phyloP scores from a whole-genome alignment of 129 eudicot species.

The Apium graveolens region DNA sequence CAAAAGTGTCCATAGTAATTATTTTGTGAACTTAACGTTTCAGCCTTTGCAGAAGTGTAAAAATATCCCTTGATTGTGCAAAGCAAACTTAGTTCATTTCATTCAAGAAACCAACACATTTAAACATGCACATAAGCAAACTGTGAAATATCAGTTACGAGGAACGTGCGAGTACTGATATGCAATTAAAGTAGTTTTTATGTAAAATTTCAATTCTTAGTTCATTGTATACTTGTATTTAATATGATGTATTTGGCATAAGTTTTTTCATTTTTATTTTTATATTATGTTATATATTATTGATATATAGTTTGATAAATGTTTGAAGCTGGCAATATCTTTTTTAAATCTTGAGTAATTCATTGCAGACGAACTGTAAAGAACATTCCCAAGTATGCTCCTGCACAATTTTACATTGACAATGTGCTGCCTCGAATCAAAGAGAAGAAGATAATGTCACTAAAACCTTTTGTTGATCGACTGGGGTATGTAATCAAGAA shows the following conservation, averaged over 20 bases:
- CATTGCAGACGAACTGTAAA: conserved; percentile 82
- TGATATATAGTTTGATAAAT: conserved; percentile 8
- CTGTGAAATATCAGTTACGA: background rate
- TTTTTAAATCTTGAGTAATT: conserved; percentile 16
- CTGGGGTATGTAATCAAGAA: conserved; percentile 62
- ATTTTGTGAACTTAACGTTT: background rate
- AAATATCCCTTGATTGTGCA: background rate
- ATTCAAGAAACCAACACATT: background rate
- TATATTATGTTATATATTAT: background rate
- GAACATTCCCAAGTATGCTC: conserved; percentile 94
- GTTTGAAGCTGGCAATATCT: conserved; percentile 1
- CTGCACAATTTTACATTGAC: conserved; percentile 90
- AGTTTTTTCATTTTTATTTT: background rate
- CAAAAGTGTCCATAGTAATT: background rate
- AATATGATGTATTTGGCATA: background rate
- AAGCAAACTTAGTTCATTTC: background rate
- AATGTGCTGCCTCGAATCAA: conserved; percentile 90
- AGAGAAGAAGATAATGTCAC: conserved; percentile 96
- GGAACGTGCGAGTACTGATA: background rate
- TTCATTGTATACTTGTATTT: background rate
- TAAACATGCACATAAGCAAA: background rate
- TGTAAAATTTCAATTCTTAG: background rate
- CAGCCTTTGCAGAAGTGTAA: background rate
- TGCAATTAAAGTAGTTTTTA: background rate
- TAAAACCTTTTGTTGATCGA: conserved; percentile 97